Percentiles rank a stretch among this genome's conserved stretches.
These are phyloP conservation scores for Suillus sp. DNA, from an alignment of 768 basidiomycete species.

Conservation along the genomic window DNA sequence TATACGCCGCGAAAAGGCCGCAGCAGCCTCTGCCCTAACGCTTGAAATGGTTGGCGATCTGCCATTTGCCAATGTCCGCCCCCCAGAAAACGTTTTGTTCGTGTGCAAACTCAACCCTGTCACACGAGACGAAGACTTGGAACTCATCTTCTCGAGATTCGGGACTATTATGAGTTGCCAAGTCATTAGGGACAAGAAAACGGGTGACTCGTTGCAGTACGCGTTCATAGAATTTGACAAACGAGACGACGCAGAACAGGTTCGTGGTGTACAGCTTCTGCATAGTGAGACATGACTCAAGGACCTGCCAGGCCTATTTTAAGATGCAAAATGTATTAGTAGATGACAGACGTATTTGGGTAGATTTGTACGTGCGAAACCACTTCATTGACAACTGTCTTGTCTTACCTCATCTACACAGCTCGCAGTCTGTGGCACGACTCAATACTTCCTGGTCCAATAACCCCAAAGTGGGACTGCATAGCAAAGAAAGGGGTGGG, in stretches of 20 bases:
- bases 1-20: constrained; percentile 82
- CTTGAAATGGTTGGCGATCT: constrained; percentile 99
- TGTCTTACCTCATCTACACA: constrained; percentile 29
- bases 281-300: constrained; percentile 12
- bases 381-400: neutral
- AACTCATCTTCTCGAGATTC: constrained; percentile 95
- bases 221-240: constrained; percentile 99
- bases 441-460: constrained; percentile 85
- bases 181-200: constrained; percentile 93
- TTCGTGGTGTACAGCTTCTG: constrained; percentile 35
- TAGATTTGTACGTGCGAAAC: constrained; percentile 79
- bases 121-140: constrained; percentile 93
- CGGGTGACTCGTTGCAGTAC: constrained; percentile 95
- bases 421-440: constrained; percentile 94
- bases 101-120: constrained; percentile 98
- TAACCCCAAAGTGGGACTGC: constrained; percentile 57
- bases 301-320: constrained; percentile 77
- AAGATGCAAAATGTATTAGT: constrained; percentile 99
- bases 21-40: constrained; percentile 90
- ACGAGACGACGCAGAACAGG: constrained; percentile 91
- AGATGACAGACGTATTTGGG: constrained; percentile 98
- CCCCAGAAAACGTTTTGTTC: constrained; percentile 97
- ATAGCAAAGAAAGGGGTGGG: constrained; percentile 38
- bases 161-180: constrained; percentile 97
- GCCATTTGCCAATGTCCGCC: constrained; percentile 96